Evolutionary conservation across 2,329 filamentous ascomycete genomes (phyloP).

Genomic region (Alternaria metachromatica): DNA sequence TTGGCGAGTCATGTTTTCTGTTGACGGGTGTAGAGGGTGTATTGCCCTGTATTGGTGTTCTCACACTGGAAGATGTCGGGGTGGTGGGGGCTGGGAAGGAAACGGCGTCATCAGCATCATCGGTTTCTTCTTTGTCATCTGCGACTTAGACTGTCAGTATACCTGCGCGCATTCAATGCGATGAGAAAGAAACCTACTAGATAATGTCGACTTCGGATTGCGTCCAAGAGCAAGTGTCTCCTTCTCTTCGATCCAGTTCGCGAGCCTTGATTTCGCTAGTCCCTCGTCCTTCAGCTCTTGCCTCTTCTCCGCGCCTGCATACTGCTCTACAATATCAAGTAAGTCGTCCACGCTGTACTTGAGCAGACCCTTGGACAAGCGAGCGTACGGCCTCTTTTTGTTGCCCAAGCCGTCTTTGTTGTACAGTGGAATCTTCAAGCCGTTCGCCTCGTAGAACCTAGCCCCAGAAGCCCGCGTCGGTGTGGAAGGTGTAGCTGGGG

Average conservation of each 20-base stretch:
- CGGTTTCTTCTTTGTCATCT: not conserved
- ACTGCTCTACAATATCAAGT: constrained; percentile 19
- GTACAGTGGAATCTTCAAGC: constrained; percentile 17
- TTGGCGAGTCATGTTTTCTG: not conserved
- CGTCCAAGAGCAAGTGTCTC: constrained; percentile 28
- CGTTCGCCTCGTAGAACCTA: constrained; percentile 15
- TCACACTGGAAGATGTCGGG: not conserved
- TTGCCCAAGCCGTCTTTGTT: constrained; percentile 3
- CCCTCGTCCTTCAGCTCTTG: constrained; percentile 12
- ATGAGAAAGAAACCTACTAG: not conserved
- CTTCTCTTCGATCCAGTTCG: constrained; percentile 26
- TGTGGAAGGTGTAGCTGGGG: not conserved
- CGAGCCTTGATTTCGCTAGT: constrained; percentile 15
- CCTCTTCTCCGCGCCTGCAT: constrained; percentile 15
- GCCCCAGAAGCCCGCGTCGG: not conserved
- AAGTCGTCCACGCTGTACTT: constrained; percentile 10
- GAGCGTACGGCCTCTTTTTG: constrained; percentile 16
- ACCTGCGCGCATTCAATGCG: not conserved
- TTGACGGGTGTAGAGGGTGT: not conserved
- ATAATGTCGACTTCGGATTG: constrained; percentile 12
- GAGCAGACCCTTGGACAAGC: constrained; percentile 8
- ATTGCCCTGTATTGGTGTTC: not conserved
- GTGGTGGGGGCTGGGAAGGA: not conserved
- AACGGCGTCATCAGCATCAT: not conserved
- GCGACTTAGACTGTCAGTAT: not conserved